Conservation (phyloP, 1,139 yeast species). For the Spathaspora jeffriesii region DNA sequence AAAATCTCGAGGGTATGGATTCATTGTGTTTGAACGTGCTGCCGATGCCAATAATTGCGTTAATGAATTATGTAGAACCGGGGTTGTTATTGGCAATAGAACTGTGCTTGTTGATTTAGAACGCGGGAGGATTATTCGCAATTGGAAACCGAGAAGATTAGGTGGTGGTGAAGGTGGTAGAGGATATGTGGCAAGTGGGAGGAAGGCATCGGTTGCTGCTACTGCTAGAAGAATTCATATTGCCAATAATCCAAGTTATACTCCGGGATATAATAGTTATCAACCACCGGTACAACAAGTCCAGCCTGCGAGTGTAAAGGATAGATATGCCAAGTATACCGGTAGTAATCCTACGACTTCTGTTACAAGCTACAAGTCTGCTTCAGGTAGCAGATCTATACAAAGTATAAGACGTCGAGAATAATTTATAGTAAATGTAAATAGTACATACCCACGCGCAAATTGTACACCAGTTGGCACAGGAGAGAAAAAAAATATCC, state of each 20-base stretch:
- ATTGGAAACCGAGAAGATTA: constrained; percentile 78
- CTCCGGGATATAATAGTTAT: constrained; percentile 2
- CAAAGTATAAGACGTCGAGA: constrained; percentile 24
- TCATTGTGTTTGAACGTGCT: constrained; percentile 68
- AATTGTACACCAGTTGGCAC: background rate
- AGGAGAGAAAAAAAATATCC: background rate
- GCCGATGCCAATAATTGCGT: constrained; percentile 59
- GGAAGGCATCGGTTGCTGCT: constrained; percentile 54
- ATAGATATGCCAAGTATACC: constrained; percentile 34
- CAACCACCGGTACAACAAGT: constrained; percentile 1
- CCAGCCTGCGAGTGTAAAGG: constrained; percentile 19
- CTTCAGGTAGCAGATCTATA: constrained; percentile 21
- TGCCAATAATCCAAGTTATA: constrained; percentile 13
- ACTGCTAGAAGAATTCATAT: constrained; percentile 33
- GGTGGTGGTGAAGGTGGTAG: constrained; percentile 74
- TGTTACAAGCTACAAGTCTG: constrained; percentile 10
- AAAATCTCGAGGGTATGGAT: constrained; percentile 82
- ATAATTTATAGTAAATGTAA: background rate
- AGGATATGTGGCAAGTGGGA: constrained; percentile 43
- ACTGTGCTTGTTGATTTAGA: constrained; percentile 78
- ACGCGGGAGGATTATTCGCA: constrained; percentile 71
- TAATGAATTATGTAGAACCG: constrained; percentile 57
- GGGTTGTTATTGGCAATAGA: constrained; percentile 38
- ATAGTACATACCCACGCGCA: background rate
- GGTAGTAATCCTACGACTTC: constrained; percentile 6